Evolutionary conservation across 441 rosid genomes (phyloP).

Genomic region (Macaranga tanarius): DNA sequence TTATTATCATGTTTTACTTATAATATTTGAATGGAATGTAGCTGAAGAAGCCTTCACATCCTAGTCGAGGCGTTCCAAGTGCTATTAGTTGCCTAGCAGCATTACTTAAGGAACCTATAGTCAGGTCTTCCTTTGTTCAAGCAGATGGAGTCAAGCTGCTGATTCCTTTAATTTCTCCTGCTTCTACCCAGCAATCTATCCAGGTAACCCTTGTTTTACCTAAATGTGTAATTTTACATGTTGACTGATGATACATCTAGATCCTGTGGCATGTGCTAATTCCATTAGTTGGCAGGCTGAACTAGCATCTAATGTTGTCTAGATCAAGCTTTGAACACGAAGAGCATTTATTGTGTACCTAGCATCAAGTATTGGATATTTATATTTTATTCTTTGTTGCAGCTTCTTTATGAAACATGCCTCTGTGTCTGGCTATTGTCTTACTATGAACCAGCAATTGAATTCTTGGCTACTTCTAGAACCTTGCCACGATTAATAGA

Average conservation of each 20-base stretch:
- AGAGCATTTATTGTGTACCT: slow-evolving; percentile 3
- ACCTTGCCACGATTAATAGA: slow-evolving; percentile 74
- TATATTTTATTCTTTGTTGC: slow-evolving; percentile 30
- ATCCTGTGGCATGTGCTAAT: neutral
- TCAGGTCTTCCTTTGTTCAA: slow-evolving; percentile 89
- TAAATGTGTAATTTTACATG: neutral
- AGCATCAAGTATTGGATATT: slow-evolving; percentile 24
- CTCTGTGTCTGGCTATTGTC: slow-evolving; percentile 97
- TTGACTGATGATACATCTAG: neutral
- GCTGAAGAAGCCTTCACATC: slow-evolving; percentile 95
- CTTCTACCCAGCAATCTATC: slow-evolving; percentile 94
- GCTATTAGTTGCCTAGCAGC: slow-evolving; percentile 80
- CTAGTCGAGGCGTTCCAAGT: slow-evolving; percentile 72
- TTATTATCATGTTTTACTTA: slow-evolving; percentile 17
- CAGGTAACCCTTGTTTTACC: slow-evolving; percentile 51
- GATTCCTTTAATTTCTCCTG: slow-evolving; percentile 86
- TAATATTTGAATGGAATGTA: slow-evolving; percentile 35
- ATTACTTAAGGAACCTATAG: slow-evolving; percentile 83
- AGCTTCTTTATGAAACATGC: slow-evolving; percentile 98
- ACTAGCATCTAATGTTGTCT: too few species aligned
- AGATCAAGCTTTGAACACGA: neutral
- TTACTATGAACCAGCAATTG: slow-evolving; percentile 86
- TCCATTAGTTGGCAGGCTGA: slow-evolving; percentile 14
- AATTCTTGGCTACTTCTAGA: slow-evolving; percentile 85
- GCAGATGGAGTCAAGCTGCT: slow-evolving; percentile 94